phyloP scores from a whole-genome alignment of 1,284 basidiomycete genomes.

The Leccinum insolens region DNA sequence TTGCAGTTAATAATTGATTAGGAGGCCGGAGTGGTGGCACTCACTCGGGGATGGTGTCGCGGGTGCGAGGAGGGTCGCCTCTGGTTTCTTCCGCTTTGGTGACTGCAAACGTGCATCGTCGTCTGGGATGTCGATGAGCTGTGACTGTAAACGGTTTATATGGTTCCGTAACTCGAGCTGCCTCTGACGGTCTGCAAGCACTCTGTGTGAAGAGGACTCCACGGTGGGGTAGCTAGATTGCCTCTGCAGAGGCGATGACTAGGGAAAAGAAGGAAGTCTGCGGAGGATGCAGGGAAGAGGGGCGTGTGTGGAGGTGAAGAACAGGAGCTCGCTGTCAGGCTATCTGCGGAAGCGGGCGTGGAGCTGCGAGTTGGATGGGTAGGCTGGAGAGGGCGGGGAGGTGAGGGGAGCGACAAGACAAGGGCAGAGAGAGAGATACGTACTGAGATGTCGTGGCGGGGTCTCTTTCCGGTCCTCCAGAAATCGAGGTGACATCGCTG shows the following conservation, averaged over 20 bases:
- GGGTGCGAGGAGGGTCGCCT: constrained; percentile 54
- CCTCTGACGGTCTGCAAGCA: constrained; percentile 28
- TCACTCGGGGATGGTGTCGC: constrained; percentile 73
- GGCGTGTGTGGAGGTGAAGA: constrained; percentile 36
- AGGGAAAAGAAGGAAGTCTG: constrained; percentile 60
- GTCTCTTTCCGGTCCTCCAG: constrained; percentile 57
- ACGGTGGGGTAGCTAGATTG: constrained; percentile 29
- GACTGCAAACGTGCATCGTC: constrained; percentile 35
- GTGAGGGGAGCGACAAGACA: background rate
- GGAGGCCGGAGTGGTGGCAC: constrained; percentile 22
- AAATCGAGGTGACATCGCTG: constrained; percentile 55
- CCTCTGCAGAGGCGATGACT: constrained; percentile 27
- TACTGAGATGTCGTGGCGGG: constrained; percentile 49
- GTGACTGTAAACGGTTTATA: constrained; percentile 45
- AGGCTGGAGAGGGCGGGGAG: constrained; percentile 15
- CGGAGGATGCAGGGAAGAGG: constrained; percentile 55
- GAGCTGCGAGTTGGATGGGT: constrained; percentile 25
- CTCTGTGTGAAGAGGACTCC: constrained; percentile 38
- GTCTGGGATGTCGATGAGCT: constrained; percentile 40
- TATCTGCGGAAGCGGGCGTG: constrained; percentile 35
- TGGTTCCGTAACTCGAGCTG: constrained; percentile 44
- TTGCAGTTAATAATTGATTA: constrained; percentile 8
- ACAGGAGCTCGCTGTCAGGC: constrained; percentile 28
- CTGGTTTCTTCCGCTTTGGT: constrained; percentile 52
- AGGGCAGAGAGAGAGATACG: constrained; percentile 20